Evolutionary conservation across 1,284 basidiomycete genomes (phyloP).

Genomic region (Exobasidium cylindrosporum): DNA sequence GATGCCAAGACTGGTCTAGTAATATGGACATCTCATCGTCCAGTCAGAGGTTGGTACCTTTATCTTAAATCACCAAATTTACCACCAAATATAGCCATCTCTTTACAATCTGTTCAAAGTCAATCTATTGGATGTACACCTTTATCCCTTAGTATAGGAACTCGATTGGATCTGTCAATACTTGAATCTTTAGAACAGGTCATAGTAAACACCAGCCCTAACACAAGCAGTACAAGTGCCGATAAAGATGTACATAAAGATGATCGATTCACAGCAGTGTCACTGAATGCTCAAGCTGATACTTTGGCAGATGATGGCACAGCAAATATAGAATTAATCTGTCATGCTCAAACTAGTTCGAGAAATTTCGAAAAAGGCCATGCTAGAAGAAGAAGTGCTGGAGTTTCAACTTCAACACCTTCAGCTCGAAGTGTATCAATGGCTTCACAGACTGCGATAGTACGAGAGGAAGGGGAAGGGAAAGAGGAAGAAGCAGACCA

Average conservation of each 20-base stretch:
- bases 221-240: background rate
- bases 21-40: constrained; percentile 39
- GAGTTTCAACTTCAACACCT: constrained; percentile 13
- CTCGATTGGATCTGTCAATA: constrained; percentile 12
- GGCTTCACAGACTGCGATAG: background rate
- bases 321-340: background rate
- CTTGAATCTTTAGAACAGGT: background rate
- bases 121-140: constrained; percentile 22
- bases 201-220: background rate
- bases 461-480: background rate
- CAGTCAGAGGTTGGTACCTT: constrained; percentile 38
- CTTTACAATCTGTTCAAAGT: constrained; percentile 20
- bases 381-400: background rate
- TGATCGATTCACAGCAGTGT: background rate
- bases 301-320: constrained; percentile 11
- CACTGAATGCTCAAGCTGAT: constrained; percentile 5
- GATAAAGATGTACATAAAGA: background rate
- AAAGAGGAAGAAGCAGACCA: background rate
- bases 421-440: constrained; percentile 23
- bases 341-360: background rate
- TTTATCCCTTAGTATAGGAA: constrained; percentile 29
- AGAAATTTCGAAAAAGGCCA: background rate
- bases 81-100: constrained; percentile 30
- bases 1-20: constrained; percentile 26
- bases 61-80: constrained; percentile 36